These are phyloP conservation scores for Podila horticola DNA, from an alignment of 192 early-diverging fungal species.

Conservation along the genomic window DNA sequence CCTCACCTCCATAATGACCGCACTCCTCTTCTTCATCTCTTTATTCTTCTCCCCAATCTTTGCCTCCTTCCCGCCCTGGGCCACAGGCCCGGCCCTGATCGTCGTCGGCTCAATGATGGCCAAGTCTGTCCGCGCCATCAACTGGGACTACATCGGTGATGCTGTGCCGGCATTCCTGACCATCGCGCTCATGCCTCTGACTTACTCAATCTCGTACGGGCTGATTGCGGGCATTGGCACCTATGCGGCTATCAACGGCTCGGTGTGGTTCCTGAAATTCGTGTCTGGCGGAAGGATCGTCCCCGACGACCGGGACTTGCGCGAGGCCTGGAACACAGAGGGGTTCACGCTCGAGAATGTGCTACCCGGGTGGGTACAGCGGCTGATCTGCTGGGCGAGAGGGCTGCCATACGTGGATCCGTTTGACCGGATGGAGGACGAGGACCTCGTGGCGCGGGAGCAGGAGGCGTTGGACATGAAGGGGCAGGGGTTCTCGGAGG, in stretches of 20 bases:
- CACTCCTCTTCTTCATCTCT: conserved; percentile 77
- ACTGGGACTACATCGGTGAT: conserved; percentile 84
- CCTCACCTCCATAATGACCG: conserved; percentile 74
- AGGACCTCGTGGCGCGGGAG: conserved; percentile 30
- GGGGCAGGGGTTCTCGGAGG: not conserved
- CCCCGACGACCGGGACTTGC: conserved; percentile 31
- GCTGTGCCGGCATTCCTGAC: conserved; percentile 83
- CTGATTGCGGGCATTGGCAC: conserved; percentile 78
- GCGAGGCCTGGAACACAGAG: conserved; percentile 17
- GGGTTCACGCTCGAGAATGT: conserved; percentile 17
- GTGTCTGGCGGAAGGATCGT: conserved; percentile 62
- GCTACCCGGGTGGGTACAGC: conserved; percentile 29
- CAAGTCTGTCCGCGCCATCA: conserved; percentile 71
- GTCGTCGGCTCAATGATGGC: conserved; percentile 85
- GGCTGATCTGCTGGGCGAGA: conserved; percentile 11
- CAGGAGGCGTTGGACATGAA: not conserved
- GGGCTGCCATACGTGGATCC: conserved; percentile 21
- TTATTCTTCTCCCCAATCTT: conserved; percentile 89
- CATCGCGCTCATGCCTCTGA: conserved; percentile 81
- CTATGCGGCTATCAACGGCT: conserved; percentile 77
- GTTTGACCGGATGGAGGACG: conserved; percentile 15
- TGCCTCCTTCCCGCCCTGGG: conserved; percentile 86
- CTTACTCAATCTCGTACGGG: conserved; percentile 85
- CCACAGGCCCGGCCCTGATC: conserved; percentile 85
- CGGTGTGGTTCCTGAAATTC: conserved; percentile 63